Conservation (phyloP, 73 alveolate species). For the Stentor coeruleus region DNA sequence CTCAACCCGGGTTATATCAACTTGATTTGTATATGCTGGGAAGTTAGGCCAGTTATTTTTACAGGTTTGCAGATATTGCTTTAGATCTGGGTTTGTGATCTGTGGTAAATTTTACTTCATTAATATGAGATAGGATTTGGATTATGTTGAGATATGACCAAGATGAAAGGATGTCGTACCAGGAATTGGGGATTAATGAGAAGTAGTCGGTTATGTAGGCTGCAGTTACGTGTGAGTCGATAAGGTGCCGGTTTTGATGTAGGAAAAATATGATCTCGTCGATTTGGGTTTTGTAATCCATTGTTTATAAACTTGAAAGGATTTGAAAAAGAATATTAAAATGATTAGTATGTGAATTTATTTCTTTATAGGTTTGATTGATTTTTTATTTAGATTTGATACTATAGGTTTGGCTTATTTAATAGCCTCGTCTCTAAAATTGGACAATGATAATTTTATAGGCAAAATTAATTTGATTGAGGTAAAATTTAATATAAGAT, state of each 20-base stretch:
- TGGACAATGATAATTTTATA: too few relatives aligned
- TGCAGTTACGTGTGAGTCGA: conserved; percentile 22
- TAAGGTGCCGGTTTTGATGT: neutral
- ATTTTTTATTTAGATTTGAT: too few relatives aligned
- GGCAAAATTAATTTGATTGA: too few relatives aligned
- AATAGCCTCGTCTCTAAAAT: too few relatives aligned
- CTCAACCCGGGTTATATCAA: neutral
- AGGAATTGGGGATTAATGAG: neutral
- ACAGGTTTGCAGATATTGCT: neutral
- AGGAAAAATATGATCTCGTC: neutral
- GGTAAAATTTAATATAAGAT: too few relatives aligned
- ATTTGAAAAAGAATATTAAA: too few relatives aligned
- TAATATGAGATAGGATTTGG: neutral
- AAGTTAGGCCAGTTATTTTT: neutral
- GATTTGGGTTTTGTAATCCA: conserved; percentile 12
- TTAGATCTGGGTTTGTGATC: neutral
- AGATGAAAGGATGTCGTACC: neutral
- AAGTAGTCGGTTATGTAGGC: conserved; percentile 7
- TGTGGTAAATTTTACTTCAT: neutral
- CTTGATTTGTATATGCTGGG: neutral
- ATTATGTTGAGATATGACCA: neutral
- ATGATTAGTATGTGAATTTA: too few relatives aligned
- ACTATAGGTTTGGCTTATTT: too few relatives aligned
- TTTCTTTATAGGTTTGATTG: too few relatives aligned
- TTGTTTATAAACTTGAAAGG: too few relatives aligned